phyloP scores from a whole-genome alignment of 2,329 filamentous ascomycete species.

The Ophiocordyceps polyrhachis-furcata region DNA sequence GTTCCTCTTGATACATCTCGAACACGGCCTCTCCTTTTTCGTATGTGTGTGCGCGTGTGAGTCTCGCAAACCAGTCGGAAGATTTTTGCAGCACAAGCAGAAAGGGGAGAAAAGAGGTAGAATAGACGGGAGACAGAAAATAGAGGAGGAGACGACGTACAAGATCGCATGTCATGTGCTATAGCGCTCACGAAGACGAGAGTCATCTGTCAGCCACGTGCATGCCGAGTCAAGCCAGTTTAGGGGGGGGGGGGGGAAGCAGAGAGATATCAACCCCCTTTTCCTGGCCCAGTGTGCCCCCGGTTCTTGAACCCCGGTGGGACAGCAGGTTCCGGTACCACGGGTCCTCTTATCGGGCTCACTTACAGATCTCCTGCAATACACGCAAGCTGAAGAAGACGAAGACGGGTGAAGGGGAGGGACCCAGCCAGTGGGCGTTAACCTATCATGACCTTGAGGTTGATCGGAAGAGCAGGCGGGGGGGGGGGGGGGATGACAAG shows the following conservation, averaged over 20 bases:
- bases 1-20: slow-evolving; percentile 93
- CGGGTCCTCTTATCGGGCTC: slow-evolving; percentile 6
- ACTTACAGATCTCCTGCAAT: slow-evolving; percentile 82
- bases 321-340: not conserved
- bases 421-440: slow-evolving; percentile 1
- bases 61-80: slow-evolving; percentile 3
- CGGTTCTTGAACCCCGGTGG: not conserved
- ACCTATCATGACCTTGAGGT: not conserved
- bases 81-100: not conserved
- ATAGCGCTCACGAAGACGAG: slow-evolving; percentile 9
- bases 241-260: too few species aligned
- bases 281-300: not conserved
- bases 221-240: not conserved
- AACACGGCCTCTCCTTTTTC: slow-evolving; percentile 76
- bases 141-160: slow-evolving; percentile 32
- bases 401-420: not conserved
- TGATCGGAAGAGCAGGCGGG: not conserved
- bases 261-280: not conserved
- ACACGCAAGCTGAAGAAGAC: slow-evolving; percentile 68
- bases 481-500: not conserved
- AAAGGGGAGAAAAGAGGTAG: not conserved
- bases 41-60: slow-evolving; percentile 5
- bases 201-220: slow-evolving; percentile 2
- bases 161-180: slow-evolving; percentile 89
- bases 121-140: not conserved